Base-by-base conservation (phyloP, 106 monocot species). In the Dioscorea alata region DNA sequence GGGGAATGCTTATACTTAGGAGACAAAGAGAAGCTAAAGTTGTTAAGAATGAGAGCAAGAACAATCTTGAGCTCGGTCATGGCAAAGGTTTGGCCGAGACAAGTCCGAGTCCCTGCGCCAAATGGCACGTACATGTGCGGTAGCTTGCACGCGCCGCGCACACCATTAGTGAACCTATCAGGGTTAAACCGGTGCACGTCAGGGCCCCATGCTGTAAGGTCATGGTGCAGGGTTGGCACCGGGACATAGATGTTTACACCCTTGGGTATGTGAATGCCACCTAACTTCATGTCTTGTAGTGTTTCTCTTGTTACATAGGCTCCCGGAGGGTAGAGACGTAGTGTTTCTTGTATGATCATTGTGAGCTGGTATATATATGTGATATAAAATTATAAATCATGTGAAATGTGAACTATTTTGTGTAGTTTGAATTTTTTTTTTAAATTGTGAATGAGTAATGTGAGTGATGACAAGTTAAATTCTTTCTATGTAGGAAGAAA, bases 71-170 rank as follows among this genome's bases (percentile, higher is more conserved):
- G 24, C 65, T 94, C 87, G 0, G 78, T 68, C 82, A 94, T 73
- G 25, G 90, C 90, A 12, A 94, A 75, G 48, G 87, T 84, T 65
- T 94, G 93, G 14, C 93, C 93, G 0, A 68, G 42, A 42, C 93
- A 94, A 0, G 75, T 78, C 0, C 90, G 66, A 12, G 74, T 13
- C 0, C 93, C 93, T 2, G 64, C n/a, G 9, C 93, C 93, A n/a
- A 94, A 94, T 0, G 93, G 93, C 6, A 82, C 60, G 66, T 94
- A 94, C 54, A 70, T 78, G 49, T 78, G 72, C 1, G 89, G 86
- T 33, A 50, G n/a, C 48, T 69, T 70, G 75, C 89, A 94, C 2
- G 93, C 86, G 21, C 78, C 71, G 0, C 64, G 48, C 24, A 90
- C 72, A 20, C 93, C 86, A 0, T 56, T 12, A 0, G 78, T 51